Evolutionary conservation across 352 stramenopile species (phyloP).

Genomic region (Pythium guiyangense): DNA sequence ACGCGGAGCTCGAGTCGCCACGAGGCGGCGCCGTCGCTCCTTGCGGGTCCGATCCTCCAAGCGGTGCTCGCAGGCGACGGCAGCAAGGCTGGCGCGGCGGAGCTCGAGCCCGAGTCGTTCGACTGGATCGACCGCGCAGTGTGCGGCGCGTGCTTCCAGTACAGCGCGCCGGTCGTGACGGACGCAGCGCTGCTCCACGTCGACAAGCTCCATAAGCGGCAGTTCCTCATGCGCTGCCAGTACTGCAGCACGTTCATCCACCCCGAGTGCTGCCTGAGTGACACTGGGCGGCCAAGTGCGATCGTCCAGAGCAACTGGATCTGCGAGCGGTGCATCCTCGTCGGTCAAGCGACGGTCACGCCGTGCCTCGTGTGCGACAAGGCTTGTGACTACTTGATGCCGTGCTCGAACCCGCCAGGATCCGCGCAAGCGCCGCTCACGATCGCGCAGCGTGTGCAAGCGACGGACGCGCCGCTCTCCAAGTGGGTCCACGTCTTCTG

Average conservation of each 20-base stretch:
- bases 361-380: slow-evolving; percentile 64
- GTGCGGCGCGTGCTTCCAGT: slow-evolving; percentile 78
- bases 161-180: slow-evolving; percentile 41
- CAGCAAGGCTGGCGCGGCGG: slow-evolving; percentile 16
- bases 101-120: slow-evolving; percentile 11
- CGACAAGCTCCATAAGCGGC: slow-evolving; percentile 58
- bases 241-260: slow-evolving; percentile 84
- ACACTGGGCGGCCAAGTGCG: slow-evolving; percentile 46
- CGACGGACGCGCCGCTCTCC: slow-evolving; percentile 12
- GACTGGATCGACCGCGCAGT: slow-evolving; percentile 70
- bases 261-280: slow-evolving; percentile 69
- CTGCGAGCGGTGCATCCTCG: slow-evolving; percentile 71
- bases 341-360: slow-evolving; percentile 27
- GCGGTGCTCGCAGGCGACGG: slow-evolving; percentile 36
- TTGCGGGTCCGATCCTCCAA: slow-evolving; percentile 53
- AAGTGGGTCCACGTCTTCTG: slow-evolving; percentile 82
- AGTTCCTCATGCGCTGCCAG: slow-evolving; percentile 84
- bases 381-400: slow-evolving; percentile 77
- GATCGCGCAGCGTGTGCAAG: neutral
- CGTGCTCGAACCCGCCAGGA: slow-evolving; percentile 29
- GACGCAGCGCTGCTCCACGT: slow-evolving; percentile 25
- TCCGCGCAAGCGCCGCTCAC: neutral
- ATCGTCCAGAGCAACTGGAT: slow-evolving; percentile 83
- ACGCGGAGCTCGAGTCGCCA: slow-evolving; percentile 7
- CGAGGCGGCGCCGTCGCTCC: slow-evolving; percentile 24